phyloP scores from a whole-genome alignment of 495 filamentous ascomycete genomes.

The Echria macrotheca region DNA sequence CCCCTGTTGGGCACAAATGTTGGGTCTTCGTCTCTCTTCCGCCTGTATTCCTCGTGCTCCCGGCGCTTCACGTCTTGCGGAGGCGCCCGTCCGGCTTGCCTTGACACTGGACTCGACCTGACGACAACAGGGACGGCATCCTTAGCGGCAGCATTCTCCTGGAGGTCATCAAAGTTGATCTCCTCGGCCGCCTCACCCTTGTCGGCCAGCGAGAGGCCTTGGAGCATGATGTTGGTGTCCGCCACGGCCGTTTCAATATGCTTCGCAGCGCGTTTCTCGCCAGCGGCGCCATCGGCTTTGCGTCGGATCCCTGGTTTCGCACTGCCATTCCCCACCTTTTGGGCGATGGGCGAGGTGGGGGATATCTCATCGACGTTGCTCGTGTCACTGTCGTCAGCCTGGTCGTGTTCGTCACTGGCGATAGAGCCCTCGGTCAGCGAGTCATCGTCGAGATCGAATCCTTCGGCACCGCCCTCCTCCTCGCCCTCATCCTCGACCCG shows the following conservation, averaged over 20 bases:
- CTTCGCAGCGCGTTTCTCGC: slow-evolving; percentile 35
- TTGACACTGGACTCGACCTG: slow-evolving; percentile 34
- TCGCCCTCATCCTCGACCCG: slow-evolving; percentile 76
- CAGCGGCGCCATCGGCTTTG: slow-evolving; percentile 24
- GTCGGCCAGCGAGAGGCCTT: slow-evolving; percentile 65
- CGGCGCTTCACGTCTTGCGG: slow-evolving; percentile 65
- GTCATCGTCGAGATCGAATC: slow-evolving; percentile 69
- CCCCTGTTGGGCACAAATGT: slow-evolving; percentile 93
- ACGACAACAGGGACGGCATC: slow-evolving; percentile 41
- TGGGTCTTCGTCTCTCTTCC: slow-evolving; percentile 82
- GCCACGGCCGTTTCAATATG: slow-evolving; percentile 34
- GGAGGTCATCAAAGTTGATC: slow-evolving; percentile 62
- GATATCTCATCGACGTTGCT: slow-evolving; percentile 60
- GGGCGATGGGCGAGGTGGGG: slow-evolving; percentile 40
- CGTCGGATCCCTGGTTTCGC: slow-evolving; percentile 39
- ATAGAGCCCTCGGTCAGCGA: slow-evolving; percentile 77
- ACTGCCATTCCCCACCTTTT: slow-evolving; percentile 31
- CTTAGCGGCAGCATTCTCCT: slow-evolving; percentile 23
- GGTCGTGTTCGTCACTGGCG: slow-evolving; percentile 68
- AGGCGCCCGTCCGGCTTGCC: slow-evolving; percentile 38
- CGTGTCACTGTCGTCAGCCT: slow-evolving; percentile 74
- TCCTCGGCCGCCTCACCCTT: slow-evolving; percentile 48
- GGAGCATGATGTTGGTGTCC: slow-evolving; percentile 88
- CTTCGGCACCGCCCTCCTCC: slow-evolving; percentile 62
- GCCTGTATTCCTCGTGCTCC: slow-evolving; percentile 86